phyloP scores from a whole-genome alignment of 495 filamentous ascomycete species.

The Hypoxylon fuscum region DNA sequence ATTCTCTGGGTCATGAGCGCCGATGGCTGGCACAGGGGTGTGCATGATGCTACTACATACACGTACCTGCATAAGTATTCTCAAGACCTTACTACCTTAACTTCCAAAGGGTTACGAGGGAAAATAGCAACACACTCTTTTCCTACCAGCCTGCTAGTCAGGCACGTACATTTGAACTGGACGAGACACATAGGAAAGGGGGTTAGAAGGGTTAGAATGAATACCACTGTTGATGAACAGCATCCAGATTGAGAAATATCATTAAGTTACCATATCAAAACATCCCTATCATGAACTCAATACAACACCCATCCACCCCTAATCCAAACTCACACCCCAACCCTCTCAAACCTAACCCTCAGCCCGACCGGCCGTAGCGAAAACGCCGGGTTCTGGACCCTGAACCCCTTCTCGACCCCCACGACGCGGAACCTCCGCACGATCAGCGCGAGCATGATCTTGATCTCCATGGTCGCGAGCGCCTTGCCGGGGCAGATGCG shows the following conservation, averaged over 20 bases:
- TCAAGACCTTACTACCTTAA: too few relatives aligned
- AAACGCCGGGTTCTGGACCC: conserved; percentile 5
- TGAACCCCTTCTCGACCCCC: background rate
- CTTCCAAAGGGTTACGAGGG: too few relatives aligned
- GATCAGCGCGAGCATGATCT: conserved; percentile 2
- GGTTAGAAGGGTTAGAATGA: too few relatives aligned
- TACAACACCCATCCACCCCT: background rate
- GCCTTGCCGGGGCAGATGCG: conserved; percentile 9
- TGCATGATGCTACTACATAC: too few relatives aligned
- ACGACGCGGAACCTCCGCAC: conserved; percentile 6
- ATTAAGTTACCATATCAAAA: background rate
- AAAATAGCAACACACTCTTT: too few relatives aligned
- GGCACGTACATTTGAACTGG: too few relatives aligned
- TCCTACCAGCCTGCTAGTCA: too few relatives aligned
- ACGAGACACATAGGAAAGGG: too few relatives aligned
- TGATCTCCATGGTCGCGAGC: conserved; percentile 16
- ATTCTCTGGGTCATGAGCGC: background rate
- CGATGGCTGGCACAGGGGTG: background rate
- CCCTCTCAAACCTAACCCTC: conserved; percentile 1
- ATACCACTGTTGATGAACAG: too few relatives aligned
- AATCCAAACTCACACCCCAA: background rate
- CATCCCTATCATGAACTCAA: background rate
- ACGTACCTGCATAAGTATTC: too few relatives aligned
- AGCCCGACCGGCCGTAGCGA: conserved; percentile 5
- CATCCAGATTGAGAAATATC: too few relatives aligned